A percentile compares a stretch with the other conserved stretches of the same genome.
These are phyloP conservation scores for Tolypocladium guangdongense DNA, from an alignment of 2,329 filamentous ascomycete species.

Conservation along the genomic window DNA sequence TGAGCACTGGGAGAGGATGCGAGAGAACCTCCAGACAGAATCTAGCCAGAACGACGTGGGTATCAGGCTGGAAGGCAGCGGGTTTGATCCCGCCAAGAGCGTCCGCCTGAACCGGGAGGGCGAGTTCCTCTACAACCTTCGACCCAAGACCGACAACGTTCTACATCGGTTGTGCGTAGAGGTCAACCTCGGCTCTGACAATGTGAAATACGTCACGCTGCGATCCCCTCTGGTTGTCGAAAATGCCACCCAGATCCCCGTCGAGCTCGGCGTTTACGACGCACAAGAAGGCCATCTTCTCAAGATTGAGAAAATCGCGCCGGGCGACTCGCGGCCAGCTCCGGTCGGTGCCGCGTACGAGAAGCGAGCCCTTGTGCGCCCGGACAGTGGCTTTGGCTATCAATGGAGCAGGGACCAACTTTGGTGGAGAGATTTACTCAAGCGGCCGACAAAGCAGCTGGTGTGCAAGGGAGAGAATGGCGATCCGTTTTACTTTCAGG, in stretches of 20 bases:
- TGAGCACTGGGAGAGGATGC: slow-evolving; percentile 91
- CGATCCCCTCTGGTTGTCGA: slow-evolving; percentile 85
- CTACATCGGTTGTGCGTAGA: slow-evolving; percentile 88
- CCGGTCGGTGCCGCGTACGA: slow-evolving; percentile 87
- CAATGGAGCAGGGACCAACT: slow-evolving; percentile 84
- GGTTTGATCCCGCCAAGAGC: slow-evolving; percentile 81
- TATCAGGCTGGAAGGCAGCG: slow-evolving; percentile 80
- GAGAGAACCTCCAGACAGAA: slow-evolving; percentile 82
- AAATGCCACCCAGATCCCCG: slow-evolving; percentile 92
- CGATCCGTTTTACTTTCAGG: slow-evolving; percentile 93
- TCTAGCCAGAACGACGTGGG: slow-evolving; percentile 69
- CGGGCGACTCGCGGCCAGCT: slow-evolving; percentile 79
- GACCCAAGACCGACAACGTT: slow-evolving; percentile 74
- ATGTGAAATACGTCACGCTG: slow-evolving; percentile 96
- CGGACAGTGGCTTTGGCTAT: slow-evolving; percentile 94
- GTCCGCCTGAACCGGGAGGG: slow-evolving; percentile 91
- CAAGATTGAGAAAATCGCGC: slow-evolving; percentile 95
- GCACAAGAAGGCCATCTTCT: slow-evolving; percentile 77
- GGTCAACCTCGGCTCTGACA: slow-evolving; percentile 80
- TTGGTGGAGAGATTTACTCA: slow-evolving; percentile 87
- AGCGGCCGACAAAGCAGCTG: slow-evolving; percentile 73
- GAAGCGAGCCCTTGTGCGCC: slow-evolving; percentile 78
- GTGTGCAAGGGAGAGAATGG: slow-evolving; percentile 80
- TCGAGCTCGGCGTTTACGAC: slow-evolving; percentile 88
- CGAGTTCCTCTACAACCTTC: slow-evolving; percentile 78